Percentiles rank a stretch among this genome's conserved stretches.
Evolutionary conservation across 2,329 filamentous ascomycete species (phyloP).

Genomic region (Epichloe hybrida): DNA sequence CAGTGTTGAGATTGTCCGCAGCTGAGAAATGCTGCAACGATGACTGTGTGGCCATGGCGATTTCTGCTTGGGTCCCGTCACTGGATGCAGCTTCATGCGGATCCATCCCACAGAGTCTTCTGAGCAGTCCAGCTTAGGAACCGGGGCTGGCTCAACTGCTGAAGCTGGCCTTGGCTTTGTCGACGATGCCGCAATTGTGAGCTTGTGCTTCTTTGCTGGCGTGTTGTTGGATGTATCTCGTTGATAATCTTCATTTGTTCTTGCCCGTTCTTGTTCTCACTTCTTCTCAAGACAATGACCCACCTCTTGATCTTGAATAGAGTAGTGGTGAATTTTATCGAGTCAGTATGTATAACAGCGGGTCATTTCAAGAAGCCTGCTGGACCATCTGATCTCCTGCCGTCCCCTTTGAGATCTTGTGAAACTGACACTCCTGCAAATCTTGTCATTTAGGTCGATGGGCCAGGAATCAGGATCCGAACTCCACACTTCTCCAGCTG

Average conservation of each 20-base stretch:
- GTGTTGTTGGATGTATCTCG: background rate
- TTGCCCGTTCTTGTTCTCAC: background rate
- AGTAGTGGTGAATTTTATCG: too few relatives aligned
- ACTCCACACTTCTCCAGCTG: slow-evolving; percentile 4
- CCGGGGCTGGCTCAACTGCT: background rate
- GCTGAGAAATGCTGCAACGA: background rate
- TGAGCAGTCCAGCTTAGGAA: background rate
- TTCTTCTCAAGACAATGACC: background rate
- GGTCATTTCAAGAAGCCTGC: too few relatives aligned
- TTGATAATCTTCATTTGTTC: background rate
- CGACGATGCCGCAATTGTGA: background rate
- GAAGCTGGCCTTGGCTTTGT: background rate
- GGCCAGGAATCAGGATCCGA: background rate
- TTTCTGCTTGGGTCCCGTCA: background rate
- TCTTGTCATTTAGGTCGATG: background rate
- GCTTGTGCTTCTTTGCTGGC: background rate
- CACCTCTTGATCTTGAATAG: too few relatives aligned
- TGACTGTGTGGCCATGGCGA: too few relatives aligned
- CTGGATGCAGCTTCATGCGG: background rate
- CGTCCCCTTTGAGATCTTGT: background rate
- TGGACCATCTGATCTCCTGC: background rate
- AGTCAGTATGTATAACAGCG: too few relatives aligned
- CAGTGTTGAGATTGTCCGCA: background rate
- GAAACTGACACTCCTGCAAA: background rate
- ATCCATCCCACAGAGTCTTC: background rate